Evolutionary conservation across 1,139 yeast species (phyloP).

Genomic region (Hanseniaspora gamundiae): DNA sequence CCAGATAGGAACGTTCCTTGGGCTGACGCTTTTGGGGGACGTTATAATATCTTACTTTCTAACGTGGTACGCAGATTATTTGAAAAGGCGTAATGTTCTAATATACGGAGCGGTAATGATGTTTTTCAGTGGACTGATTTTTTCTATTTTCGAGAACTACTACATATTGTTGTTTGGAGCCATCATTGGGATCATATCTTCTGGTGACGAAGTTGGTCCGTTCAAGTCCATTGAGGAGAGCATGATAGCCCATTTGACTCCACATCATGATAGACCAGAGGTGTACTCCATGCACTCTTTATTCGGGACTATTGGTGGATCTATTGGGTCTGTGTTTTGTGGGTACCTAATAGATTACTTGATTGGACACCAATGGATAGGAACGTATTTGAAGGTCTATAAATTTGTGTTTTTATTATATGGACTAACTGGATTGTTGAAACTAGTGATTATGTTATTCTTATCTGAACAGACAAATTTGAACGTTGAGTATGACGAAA

Average conservation of each 20-base stretch:
- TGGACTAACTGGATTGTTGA: constrained; percentile 41
- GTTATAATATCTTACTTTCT: constrained; percentile 56
- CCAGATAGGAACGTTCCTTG: constrained; percentile 69
- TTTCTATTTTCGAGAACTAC: constrained; percentile 42
- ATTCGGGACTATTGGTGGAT: constrained; percentile 62
- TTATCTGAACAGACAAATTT: constrained; percentile 48
- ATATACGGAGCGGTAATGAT: constrained; percentile 56
- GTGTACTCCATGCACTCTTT: constrained; percentile 48
- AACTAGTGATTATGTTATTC: constrained; percentile 40
- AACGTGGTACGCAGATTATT: constrained; percentile 68
- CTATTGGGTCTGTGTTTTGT: constrained; percentile 56
- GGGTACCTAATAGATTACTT: constrained; percentile 46
- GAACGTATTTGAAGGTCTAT: constrained; percentile 33
- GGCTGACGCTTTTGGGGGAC: constrained; percentile 71
- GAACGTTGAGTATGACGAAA: constrained; percentile 18
- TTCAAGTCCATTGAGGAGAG: constrained; percentile 85
- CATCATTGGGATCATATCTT: constrained; percentile 60
- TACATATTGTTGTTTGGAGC: constrained; percentile 51
- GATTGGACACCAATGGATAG: constrained; percentile 17
- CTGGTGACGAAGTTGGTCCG: constrained; percentile 91
- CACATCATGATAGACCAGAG: constrained; percentile 53
- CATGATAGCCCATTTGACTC: constrained; percentile 69
- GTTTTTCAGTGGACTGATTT: constrained; percentile 56
- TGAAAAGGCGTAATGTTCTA: constrained; percentile 64
- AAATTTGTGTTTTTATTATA: constrained; percentile 48